Conservation (phyloP, 2,329 filamentous ascomycete species). For the Botrytis porri region DNA sequence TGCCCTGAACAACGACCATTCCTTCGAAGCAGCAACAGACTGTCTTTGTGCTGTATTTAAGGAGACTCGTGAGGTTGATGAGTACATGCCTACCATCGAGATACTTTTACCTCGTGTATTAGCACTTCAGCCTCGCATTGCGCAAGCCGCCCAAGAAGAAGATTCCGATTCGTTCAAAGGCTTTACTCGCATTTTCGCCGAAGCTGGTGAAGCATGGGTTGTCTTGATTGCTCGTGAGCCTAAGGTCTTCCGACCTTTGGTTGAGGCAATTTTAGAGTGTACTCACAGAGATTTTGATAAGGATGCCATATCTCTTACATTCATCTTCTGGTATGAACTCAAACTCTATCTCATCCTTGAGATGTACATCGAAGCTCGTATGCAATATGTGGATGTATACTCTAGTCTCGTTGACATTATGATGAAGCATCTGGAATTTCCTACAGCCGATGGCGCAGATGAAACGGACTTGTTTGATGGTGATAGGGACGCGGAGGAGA, state of each 20-base stretch:
- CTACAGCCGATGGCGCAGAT: conserved; percentile 63
- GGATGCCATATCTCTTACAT: conserved; percentile 90
- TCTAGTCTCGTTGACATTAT: conserved; percentile 90
- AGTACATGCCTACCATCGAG: conserved; percentile 78
- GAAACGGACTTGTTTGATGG: conserved; percentile 89
- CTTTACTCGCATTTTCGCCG: conserved; percentile 84
- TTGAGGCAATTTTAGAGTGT: conserved; percentile 90
- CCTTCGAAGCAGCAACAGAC: conserved; percentile 85
- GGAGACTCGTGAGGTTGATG: conserved; percentile 92
- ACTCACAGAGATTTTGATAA: conserved; percentile 81
- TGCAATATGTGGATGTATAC: conserved; percentile 77
- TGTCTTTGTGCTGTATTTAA: conserved; percentile 88
- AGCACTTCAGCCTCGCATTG: conserved; percentile 72
- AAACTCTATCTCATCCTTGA: conserved; percentile 95
- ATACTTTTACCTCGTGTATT: conserved; percentile 78
- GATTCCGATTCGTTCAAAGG: conserved; percentile 85
- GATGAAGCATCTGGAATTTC: conserved; percentile 86
- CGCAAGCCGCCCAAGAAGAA: conserved; percentile 71
- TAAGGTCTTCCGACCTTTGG: conserved; percentile 74
- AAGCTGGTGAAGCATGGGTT: conserved; percentile 93
- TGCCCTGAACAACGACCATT: conserved; percentile 70
- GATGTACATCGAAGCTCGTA: conserved; percentile 77
- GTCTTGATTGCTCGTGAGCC: conserved; percentile 86
- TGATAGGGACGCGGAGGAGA: conserved; percentile 92
- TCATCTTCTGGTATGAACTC: conserved; percentile 96